phyloP scores from a whole-genome alignment of 176 grass and related monocot genomes.

The Ensete glaucum region DNA sequence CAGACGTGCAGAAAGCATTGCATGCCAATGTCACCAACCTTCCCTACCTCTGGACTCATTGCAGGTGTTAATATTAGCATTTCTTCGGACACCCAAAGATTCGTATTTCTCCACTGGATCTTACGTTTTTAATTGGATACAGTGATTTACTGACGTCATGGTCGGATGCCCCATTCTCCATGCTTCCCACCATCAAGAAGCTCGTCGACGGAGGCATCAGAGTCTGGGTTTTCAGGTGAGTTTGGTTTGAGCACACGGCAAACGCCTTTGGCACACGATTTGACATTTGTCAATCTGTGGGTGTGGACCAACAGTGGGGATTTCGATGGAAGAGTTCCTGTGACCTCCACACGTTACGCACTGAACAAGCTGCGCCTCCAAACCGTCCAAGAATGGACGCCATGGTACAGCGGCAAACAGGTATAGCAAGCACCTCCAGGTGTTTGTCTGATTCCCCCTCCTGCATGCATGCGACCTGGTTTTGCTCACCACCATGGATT shows the following conservation, averaged over 20 bases:
- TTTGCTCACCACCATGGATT: neutral
- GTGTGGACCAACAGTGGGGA: neutral
- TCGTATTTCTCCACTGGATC: neutral
- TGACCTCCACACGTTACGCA: constrained; percentile 1
- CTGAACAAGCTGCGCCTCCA: constrained; percentile 1
- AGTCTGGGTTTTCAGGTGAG: constrained; percentile 45
- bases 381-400: neutral
- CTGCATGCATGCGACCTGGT: neutral
- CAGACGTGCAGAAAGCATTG: constrained; percentile 73
- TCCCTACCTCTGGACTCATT: constrained; percentile 60
- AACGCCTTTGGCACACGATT: too few relatives aligned
- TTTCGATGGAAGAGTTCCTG: constrained; percentile 10
- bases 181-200: constrained; percentile 51
- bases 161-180: constrained; percentile 34
- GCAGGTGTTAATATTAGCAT: constrained; percentile 31
- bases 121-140: neutral
- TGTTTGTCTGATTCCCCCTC: too few relatives aligned
- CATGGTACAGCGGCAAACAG: constrained; percentile 41
- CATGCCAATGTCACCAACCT: constrained; percentile 76
- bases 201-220: constrained; percentile 43
- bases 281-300: too few relatives aligned
- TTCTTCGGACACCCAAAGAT: neutral
- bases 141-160: constrained; percentile 29
- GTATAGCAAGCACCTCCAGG: constrained; percentile 16
- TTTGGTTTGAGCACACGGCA: too few relatives aligned